Percentiles rank a stretch among this genome's conserved stretches.
phyloP scores from a whole-genome alignment of 1,284 basidiomycete genomes.

The Polyporus tsugae region DNA sequence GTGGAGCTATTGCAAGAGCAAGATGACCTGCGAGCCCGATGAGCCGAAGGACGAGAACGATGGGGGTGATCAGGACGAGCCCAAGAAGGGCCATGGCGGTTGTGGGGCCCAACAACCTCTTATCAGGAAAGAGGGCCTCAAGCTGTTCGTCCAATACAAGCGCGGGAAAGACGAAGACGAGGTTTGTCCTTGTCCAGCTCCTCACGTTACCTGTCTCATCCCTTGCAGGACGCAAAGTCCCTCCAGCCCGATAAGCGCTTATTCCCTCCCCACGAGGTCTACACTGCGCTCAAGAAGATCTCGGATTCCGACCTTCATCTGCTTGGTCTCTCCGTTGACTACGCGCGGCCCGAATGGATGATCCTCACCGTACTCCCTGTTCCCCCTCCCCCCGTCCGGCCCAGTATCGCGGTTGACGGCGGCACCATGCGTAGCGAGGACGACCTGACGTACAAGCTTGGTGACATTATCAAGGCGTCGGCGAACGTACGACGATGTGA shows the following conservation, averaged over 20 bases:
- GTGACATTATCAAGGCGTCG: slow-evolving; percentile 97
- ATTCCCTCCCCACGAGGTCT: slow-evolving; percentile 90
- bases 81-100: slow-evolving; percentile 91
- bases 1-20: slow-evolving; percentile 87
- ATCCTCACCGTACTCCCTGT: slow-evolving; percentile 98
- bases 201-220: slow-evolving; percentile 32
- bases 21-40: slow-evolving; percentile 88
- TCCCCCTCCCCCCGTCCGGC: slow-evolving; percentile 97
- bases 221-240: slow-evolving; percentile 77
- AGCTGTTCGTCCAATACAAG: slow-evolving; percentile 97
- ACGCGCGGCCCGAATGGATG: slow-evolving; percentile 99
- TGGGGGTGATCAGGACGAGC: slow-evolving; percentile 75
- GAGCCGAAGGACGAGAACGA: slow-evolving; percentile 87
- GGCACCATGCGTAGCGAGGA: slow-evolving; percentile 97
- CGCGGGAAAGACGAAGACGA: slow-evolving; percentile 93
- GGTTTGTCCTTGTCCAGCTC: slow-evolving; percentile 54
- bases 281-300: slow-evolving; percentile 94
- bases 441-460: slow-evolving; percentile 98
- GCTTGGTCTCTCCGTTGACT: slow-evolving; percentile 94
- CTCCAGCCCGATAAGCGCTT: slow-evolving; percentile 91
- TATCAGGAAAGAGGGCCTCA: slow-evolving; percentile 94
- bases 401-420: slow-evolving; percentile 96
- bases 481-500: slow-evolving; percentile 93
- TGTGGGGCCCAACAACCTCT: slow-evolving; percentile 94
- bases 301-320: slow-evolving; percentile 89